These are phyloP conservation scores for Boletus vermiculosoides DNA, from an alignment of 768 basidiomycete species.

Conservation along the genomic window DNA sequence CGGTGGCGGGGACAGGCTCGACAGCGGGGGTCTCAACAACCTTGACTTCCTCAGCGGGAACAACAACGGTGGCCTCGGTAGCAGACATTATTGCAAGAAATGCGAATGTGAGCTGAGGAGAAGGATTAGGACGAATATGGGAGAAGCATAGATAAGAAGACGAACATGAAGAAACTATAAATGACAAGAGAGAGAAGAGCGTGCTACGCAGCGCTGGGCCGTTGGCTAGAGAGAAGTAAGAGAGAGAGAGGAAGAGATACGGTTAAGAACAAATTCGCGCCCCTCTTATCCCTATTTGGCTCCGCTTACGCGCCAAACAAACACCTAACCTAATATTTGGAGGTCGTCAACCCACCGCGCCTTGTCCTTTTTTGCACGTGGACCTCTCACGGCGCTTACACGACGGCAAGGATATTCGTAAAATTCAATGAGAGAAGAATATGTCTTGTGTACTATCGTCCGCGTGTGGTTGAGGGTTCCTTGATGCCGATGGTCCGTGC, in stretches of 20 bases:
- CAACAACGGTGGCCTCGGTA: conserved; percentile 53
- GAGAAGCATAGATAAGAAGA: conserved; percentile 16
- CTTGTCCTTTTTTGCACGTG: conserved; percentile 4
- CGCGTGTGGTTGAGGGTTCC: background rate
- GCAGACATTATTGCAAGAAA: conserved; percentile 80
- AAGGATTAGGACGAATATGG: conserved; percentile 1
- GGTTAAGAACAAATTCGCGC: conserved; percentile 35
- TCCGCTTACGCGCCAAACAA: conserved; percentile 41
- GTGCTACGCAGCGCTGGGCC: conserved; percentile 55
- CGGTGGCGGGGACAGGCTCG: conserved; percentile 32
- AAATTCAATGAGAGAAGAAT: background rate
- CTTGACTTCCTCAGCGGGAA: conserved; percentile 54
- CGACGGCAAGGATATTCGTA: background rate
- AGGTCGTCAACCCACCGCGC: conserved; percentile 12
- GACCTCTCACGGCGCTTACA: conserved; percentile 7
- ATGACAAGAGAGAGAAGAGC: conserved; percentile 59
- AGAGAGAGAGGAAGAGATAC: conserved; percentile 51
- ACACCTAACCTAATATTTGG: conserved; percentile 33
- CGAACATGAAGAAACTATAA: conserved; percentile 52
- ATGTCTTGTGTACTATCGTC: background rate
- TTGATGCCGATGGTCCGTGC: conserved; percentile 26
- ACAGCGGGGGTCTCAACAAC: conserved; percentile 39
- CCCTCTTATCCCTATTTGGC: conserved; percentile 43
- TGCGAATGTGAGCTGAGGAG: conserved; percentile 51
- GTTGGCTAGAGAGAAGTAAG: conserved; percentile 55